Conservation (phyloP, 352 stramenopile genomes). For the Globisporangium spiculum region DNA sequence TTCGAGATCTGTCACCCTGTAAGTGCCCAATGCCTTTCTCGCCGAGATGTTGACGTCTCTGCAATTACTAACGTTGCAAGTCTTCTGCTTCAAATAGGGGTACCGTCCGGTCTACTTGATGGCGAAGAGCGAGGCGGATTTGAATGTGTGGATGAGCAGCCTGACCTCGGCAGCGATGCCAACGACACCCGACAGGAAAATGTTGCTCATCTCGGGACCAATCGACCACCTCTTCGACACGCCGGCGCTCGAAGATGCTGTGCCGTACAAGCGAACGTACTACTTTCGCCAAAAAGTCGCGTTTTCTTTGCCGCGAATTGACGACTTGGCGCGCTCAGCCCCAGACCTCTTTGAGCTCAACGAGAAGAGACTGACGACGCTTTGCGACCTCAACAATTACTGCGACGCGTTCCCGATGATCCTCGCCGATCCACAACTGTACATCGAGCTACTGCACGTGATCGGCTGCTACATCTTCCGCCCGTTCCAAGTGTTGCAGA, state of each 20-base stretch:
- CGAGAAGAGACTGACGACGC: conserved; percentile 75
- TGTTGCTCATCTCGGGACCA: conserved; percentile 54
- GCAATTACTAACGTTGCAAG: not conserved
- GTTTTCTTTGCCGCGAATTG: conserved; percentile 66
- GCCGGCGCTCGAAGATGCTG: conserved; percentile 68
- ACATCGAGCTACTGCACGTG: conserved; percentile 75
- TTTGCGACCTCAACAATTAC: conserved; percentile 85
- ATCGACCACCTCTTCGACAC: conserved; percentile 78
- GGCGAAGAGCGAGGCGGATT: conserved; percentile 80
- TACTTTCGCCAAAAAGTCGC: conserved; percentile 86
- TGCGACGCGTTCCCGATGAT: conserved; percentile 83
- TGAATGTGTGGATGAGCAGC: conserved; percentile 84
- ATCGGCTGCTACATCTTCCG: conserved; percentile 84
- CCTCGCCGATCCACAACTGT: conserved; percentile 75
- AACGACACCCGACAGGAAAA: conserved; percentile 62
- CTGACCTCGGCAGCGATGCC: conserved; percentile 80
- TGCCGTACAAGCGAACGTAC: conserved; percentile 81
- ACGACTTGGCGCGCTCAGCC: conserved; percentile 39
- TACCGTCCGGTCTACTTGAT: conserved; percentile 84
- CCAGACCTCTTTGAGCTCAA: conserved; percentile 84
- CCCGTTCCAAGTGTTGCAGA: conserved; percentile 53
- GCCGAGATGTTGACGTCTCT: not conserved
- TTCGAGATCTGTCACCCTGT: conserved; percentile 86
- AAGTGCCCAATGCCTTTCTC: conserved; percentile 12
- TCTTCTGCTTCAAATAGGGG: conserved; percentile 33